Percentiles rank a stretch among this genome's conserved stretches.
Conservation (phyloP, 2,329 filamentous ascomycete genomes). For the Aspergillus sp. region DNA sequence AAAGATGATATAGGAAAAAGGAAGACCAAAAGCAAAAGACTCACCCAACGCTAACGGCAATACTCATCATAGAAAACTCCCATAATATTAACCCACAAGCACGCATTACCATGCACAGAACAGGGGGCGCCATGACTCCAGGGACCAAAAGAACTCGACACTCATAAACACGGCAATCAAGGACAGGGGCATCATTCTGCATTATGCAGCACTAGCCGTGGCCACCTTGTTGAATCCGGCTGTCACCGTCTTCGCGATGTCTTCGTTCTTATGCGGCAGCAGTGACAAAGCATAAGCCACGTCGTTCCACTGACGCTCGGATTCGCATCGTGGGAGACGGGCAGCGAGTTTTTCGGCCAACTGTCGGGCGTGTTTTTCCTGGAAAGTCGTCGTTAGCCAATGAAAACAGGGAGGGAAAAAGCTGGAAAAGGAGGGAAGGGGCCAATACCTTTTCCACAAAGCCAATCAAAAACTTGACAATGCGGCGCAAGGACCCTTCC, state of each 20-base stretch:
- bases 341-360: constrained; percentile 87
- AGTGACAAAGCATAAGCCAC: constrained; percentile 85
- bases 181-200: too few species aligned
- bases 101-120: too few species aligned
- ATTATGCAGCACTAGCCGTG: constrained; percentile 43
- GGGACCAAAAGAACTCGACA: neutral
- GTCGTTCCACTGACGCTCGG: constrained; percentile 93
- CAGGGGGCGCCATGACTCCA: neutral
- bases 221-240: constrained; percentile 56
- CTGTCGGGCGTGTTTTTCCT: constrained; percentile 97
- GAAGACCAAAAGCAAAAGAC: neutral
- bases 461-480: constrained; percentile 85
- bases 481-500: constrained; percentile 76
- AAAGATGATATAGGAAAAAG: neutral
- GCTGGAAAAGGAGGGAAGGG: neutral
- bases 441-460: constrained; percentile 91
- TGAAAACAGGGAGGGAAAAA: neutral
- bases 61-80: too few species aligned
- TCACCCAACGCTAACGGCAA: neutral
- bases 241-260: constrained; percentile 36
- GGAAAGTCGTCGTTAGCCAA: constrained; percentile 1
- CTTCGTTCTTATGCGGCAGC: constrained; percentile 61
- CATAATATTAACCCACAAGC: too few species aligned
- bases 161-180: constrained; percentile 4
- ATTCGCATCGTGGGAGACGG: constrained; percentile 75